These are phyloP conservation scores for Claviceps sp. DNA, from an alignment of 2,329 filamentous ascomycete species.

Conservation along the genomic window DNA sequence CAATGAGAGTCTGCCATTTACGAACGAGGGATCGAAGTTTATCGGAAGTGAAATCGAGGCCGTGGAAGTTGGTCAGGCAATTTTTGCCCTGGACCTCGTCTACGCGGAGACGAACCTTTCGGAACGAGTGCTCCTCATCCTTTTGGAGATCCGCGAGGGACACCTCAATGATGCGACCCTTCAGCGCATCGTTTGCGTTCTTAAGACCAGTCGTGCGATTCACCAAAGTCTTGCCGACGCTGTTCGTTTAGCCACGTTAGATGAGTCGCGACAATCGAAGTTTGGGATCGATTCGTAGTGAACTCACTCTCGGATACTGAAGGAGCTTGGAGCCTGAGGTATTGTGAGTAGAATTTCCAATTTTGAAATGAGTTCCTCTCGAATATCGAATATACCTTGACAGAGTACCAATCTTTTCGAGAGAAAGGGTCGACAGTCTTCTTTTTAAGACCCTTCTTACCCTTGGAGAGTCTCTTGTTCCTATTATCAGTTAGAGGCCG, in stretches of 20 bases:
- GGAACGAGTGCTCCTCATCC: constrained; percentile 99
- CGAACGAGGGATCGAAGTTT: constrained; percentile 98
- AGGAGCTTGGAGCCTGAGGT: constrained; percentile 75
- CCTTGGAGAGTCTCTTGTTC: constrained; percentile 99
- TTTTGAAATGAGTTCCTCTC: too few species aligned
- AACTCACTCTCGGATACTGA: constrained; percentile 91
- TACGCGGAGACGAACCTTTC: constrained; percentile 97
- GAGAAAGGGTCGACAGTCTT: constrained; percentile 94
- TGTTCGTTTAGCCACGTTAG: constrained; percentile 23
- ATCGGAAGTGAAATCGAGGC: constrained; percentile 99
- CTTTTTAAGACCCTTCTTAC: constrained; percentile 99
- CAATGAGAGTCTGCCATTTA: constrained; percentile 99
- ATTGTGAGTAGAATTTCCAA: constrained; percentile 6
- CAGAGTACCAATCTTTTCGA: constrained; percentile 97
- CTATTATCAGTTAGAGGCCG: constrained; percentile 27
- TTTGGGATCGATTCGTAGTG: neutral
- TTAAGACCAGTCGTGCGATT: constrained; percentile 99
- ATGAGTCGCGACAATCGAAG: neutral
- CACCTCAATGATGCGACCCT: constrained; percentile 97
- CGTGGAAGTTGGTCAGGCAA: constrained; percentile 99
- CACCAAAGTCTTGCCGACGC: constrained; percentile 98
- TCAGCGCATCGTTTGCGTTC: constrained; percentile 98
- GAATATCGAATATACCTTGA: constrained; percentile 54
- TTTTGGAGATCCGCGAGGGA: constrained; percentile 98
- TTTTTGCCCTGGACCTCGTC: constrained; percentile 99